Base-by-base conservation (phyloP, 1,284 basidiomycete species). In the Boletellus dicymbophilus region DNA sequence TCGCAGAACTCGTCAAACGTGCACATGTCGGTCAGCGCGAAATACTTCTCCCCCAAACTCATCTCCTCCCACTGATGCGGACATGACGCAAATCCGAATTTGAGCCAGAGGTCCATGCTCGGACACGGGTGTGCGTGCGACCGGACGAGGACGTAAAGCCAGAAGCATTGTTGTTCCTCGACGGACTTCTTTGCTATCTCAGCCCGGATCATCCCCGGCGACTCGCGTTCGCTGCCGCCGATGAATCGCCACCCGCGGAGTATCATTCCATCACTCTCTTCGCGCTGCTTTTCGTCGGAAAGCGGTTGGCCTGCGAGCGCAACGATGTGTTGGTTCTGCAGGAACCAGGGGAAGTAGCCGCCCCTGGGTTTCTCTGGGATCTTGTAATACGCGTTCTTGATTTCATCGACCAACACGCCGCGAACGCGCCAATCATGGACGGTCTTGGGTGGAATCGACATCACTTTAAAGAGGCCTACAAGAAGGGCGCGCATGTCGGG, bases 371-470 rank as follows among this genome's bases (percentile, higher is more conserved):
- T 1, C 9, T 36, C 22, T 6, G 44, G 49, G 27, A 41, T 15
- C 20, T 31, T 30, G 31, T 37, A 25, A 11, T 25, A 50, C 1
- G 44, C 22, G 1, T 37, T 26, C 6, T 44, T 49, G 25, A 49
- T 49, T 18, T 49, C 36, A 11, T 45, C 42, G 13, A 45, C 45
- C 22, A 50, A n/a, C 38, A 50, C 45, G 7, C 44, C 49, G 3
- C 25, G 44, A 34, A 48, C 16, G 8, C 48, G 48, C 49, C 49
- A 50, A n/a, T 31, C 27, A 23, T 48, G 49, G 16, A 50, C 30
- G 25, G 44, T 50, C 44, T 48, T 25, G 31, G 38, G 26, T 21
- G 47, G 20, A n/a, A 49, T 23, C 5, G 12, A 28, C 15, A 30
- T 10, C 16, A 20, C 0, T 21, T 30, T 37, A 6, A 49, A 38